Conservation (phyloP, 2,329 filamentous ascomycete genomes). For the Sporothrix euskadiensis region DNA sequence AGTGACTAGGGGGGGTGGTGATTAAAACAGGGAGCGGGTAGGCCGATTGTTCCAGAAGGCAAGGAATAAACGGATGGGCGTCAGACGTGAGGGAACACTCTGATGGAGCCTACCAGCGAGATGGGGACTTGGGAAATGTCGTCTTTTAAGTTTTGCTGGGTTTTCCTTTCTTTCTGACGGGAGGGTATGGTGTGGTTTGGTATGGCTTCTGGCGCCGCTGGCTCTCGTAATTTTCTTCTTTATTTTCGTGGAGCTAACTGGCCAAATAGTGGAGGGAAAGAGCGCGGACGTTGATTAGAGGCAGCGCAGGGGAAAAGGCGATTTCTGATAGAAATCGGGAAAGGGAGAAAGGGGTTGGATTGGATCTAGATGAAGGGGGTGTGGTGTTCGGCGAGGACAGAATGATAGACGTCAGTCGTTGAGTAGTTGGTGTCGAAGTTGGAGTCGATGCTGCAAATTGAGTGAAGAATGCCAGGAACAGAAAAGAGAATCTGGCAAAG, state of each 20-base stretch:
- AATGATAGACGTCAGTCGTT: neutral
- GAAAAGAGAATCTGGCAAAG: neutral
- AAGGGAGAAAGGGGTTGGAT: slow-evolving; percentile 9
- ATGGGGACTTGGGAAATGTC: neutral
- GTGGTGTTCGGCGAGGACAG: neutral
- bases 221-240: neutral
- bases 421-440: neutral
- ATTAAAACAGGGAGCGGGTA: slow-evolving; percentile 21
- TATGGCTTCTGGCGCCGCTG: neutral
- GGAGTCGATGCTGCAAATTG: neutral
- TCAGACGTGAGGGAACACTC: neutral
- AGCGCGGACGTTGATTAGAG: slow-evolving; percentile 15
- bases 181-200: neutral
- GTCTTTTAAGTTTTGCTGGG: slow-evolving; percentile 7
- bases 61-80: slow-evolving; percentile 7
- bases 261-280: slow-evolving; percentile 4
- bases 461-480: neutral
- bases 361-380: slow-evolving; percentile 1
- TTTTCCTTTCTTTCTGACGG: neutral
- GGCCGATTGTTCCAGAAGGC: slow-evolving; percentile 24
- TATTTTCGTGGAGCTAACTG: slow-evolving; percentile 12
- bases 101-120: slow-evolving; percentile 6
- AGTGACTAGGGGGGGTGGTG: neutral
- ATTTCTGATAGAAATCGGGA: neutral
- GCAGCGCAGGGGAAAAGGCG: slow-evolving; percentile 25